phyloP scores from a whole-genome alignment of 495 filamentous ascomycete genomes.

The Jackrogersella minutella region DNA sequence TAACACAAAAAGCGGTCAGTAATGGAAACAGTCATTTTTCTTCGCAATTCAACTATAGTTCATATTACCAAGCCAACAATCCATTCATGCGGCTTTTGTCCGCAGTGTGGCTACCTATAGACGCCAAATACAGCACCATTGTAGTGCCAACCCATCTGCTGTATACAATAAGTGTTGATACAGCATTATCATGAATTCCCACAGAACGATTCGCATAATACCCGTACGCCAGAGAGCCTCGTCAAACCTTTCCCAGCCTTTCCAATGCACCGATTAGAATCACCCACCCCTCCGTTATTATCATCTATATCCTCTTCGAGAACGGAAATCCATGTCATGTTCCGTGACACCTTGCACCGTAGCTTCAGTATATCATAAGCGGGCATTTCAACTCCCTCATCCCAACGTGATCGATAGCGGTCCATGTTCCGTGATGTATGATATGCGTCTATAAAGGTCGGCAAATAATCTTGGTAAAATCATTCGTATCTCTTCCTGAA shows the following conservation, averaged over 20 bases:
- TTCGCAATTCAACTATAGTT: constrained; percentile 12
- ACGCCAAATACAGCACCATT: constrained; percentile 8
- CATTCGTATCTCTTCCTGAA: not conserved
- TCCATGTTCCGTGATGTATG: not conserved
- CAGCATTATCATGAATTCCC: constrained; percentile 1
- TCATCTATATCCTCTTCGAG: not conserved
- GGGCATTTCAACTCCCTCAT: not conserved
- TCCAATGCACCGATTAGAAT: constrained; percentile 12
- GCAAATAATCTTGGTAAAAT: not conserved
- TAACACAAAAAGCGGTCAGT: constrained; percentile 8
- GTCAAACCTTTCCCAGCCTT: constrained; percentile 2
- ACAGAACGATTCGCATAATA: constrained; percentile 1
- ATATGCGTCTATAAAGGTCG: not conserved
- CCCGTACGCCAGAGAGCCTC: constrained; percentile 14
- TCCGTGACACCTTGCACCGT: not conserved
- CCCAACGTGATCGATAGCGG: not conserved
- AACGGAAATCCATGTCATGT: not conserved
- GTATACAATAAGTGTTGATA: constrained; percentile 21
- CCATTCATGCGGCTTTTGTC: constrained; percentile 18
- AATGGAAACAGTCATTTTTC: not conserved
- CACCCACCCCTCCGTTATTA: not conserved
- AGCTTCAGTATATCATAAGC: not conserved
- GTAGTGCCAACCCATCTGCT: not conserved
- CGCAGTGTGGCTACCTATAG: not conserved
- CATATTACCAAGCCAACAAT: constrained; percentile 15